Evolutionary conservation across 139 green algal genomes (phyloP).

Genomic region (Chloropicon primus): DNA sequence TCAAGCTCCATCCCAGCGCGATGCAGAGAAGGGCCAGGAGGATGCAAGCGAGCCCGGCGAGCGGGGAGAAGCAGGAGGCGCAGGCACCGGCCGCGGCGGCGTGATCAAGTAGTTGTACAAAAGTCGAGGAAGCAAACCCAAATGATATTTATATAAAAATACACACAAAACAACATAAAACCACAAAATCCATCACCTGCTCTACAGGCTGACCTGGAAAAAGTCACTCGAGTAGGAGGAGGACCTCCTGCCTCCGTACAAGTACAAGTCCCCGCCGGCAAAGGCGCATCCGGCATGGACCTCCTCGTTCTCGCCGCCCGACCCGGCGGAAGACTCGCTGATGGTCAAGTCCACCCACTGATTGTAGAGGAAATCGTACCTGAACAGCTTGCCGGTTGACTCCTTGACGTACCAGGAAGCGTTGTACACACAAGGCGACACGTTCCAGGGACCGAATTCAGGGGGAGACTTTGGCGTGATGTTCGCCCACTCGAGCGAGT

Average conservation of each 20-base stretch:
- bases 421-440: too few relatives aligned
- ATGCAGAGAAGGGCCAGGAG: background rate
- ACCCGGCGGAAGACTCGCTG: too few relatives aligned
- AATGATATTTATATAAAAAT: too few relatives aligned
- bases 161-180: too few relatives aligned
- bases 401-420: background rate
- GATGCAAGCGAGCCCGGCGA: background rate
- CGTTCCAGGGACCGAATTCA: too few relatives aligned
- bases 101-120: too few relatives aligned
- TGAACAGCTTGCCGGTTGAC: background rate
- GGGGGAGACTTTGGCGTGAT: slow-evolving; percentile 9
- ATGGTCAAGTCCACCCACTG: background rate
- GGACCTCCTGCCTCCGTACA: background rate
- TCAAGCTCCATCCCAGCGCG: background rate
- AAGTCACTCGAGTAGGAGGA: background rate
- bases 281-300: background rate
- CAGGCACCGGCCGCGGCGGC: too few relatives aligned
- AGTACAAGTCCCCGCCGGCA: background rate
- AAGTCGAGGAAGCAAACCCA: too few relatives aligned
- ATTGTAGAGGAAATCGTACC: slow-evolving; percentile 17
- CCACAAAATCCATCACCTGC: too few relatives aligned
- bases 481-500: background rate
- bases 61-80: background rate
- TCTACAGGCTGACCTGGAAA: background rate
- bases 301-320: background rate